A percentile compares a stretch with the other conserved stretches of the same genome.
Evolutionary conservation across 495 filamentous ascomycete genomes (phyloP).

Genomic region (Aspergillus mulundensis): DNA sequence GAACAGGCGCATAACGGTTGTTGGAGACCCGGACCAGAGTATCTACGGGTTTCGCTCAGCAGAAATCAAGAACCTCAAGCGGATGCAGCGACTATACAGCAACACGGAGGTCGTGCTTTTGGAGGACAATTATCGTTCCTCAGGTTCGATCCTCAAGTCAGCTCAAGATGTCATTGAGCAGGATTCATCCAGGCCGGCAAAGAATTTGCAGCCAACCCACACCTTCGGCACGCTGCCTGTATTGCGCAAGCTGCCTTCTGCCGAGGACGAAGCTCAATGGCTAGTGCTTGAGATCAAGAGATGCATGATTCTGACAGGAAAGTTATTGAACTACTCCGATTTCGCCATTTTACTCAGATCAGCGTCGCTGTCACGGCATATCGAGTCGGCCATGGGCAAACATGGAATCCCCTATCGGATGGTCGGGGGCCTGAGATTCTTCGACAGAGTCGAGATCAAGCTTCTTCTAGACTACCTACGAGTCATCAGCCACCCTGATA

Average conservation of each 20-base stretch:
- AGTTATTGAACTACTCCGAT: conserved; percentile 69
- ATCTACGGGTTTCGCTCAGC: conserved; percentile 98
- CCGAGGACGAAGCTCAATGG: conserved; percentile 78
- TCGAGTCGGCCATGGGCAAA: conserved; percentile 81
- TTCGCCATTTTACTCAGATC: conserved; percentile 85
- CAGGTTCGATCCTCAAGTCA: conserved; percentile 76
- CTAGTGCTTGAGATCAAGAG: conserved; percentile 82
- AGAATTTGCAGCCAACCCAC: conserved; percentile 77
- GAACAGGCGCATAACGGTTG: conserved; percentile 77
- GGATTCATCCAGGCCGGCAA: conserved; percentile 73
- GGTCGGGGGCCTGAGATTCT: conserved; percentile 91
- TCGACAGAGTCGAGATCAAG: conserved; percentile 89
- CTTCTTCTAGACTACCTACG: conserved; percentile 84
- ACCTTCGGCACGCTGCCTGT: conserved; percentile 77
- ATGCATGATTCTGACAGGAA: conserved; percentile 63
- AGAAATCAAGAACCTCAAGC: conserved; percentile 83
- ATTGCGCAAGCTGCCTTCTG: conserved; percentile 69
- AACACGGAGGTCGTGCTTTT: conserved; percentile 77
- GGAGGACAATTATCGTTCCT: conserved; percentile 96
- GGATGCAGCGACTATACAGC: conserved; percentile 71
- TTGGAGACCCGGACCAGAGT: conserved; percentile 96
- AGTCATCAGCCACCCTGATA: conserved; percentile 77
- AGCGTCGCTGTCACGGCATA: conserved; percentile 73
- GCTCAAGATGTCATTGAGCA: conserved; percentile 90
- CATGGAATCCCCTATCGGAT: conserved; percentile 88